phyloP scores from a whole-genome alignment of 805 yeast genomes.

The Zygosaccharomyces rouxii region DNA sequence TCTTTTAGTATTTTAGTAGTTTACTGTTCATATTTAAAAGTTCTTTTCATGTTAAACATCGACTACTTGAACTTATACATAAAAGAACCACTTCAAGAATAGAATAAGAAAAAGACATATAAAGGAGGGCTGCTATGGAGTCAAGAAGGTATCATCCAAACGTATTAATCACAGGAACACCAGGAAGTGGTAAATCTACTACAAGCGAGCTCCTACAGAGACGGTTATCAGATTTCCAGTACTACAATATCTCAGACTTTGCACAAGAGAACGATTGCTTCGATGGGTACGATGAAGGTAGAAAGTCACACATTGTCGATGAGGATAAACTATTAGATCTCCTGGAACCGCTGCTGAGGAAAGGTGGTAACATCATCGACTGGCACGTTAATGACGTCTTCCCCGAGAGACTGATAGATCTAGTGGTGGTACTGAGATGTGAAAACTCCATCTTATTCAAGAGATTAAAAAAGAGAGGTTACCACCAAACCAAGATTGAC shows the following conservation, averaged over 20 bases:
- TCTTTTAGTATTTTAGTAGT: neutral
- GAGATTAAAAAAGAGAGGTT: conserved; percentile 70
- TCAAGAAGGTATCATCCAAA: conserved; percentile 48
- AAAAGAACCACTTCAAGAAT: neutral
- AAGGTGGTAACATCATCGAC: conserved; percentile 88
- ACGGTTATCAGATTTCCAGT: conserved; percentile 38
- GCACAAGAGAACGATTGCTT: conserved; percentile 75
- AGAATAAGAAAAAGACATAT: neutral
- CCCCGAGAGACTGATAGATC: conserved; percentile 87
- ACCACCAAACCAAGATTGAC: conserved; percentile 73
- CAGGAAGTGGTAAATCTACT: conserved; percentile 47
- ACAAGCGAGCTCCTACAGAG: conserved; percentile 31
- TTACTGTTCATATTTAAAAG: neutral
- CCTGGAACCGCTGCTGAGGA: conserved; percentile 68
- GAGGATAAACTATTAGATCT: conserved; percentile 84
- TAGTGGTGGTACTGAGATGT: conserved; percentile 83
- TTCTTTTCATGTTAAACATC: neutral
- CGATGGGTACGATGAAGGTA: conserved; percentile 78
- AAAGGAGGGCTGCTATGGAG: conserved; percentile 10
- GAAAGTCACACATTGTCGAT: conserved; percentile 86
- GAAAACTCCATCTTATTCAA: conserved; percentile 70
- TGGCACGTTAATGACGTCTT: conserved; percentile 98
- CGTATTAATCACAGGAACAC: conserved; percentile 91
- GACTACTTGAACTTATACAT: neutral
- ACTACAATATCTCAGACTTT: conserved; percentile 68